Evolutionary conservation across 179 eudicot species (phyloP).

Genomic region (Silene vulgaris): DNA sequence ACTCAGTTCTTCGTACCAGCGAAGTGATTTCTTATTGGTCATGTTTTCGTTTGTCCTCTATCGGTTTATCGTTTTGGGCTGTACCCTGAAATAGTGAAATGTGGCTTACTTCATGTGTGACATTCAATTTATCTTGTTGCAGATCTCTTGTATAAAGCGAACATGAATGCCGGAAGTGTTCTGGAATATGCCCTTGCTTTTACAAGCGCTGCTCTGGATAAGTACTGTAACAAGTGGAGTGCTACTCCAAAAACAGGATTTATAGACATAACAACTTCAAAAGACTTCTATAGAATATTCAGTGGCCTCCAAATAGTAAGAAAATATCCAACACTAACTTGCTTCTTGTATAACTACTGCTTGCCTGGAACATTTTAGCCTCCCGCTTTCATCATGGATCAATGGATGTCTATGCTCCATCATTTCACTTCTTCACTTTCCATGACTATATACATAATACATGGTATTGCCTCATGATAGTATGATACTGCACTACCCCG

Average conservation of each 20-base stretch:
- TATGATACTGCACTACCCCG: not conserved
- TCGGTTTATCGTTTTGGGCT: not conserved
- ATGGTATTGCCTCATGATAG: not conserved
- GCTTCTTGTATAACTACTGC: not conserved
- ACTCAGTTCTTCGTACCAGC: not conserved
- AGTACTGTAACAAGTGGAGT: conserved; percentile 90
- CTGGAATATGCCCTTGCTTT: conserved; percentile 96
- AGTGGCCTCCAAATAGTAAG: conserved; percentile 99
- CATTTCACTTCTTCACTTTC: not conserved
- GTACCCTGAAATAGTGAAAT: not conserved
- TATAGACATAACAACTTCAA: conserved; percentile 93
- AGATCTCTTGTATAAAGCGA: conserved; percentile 90
- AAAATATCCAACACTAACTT: conserved; percentile 12
- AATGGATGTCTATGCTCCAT: conserved; percentile 1
- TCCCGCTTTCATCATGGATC: not conserved
- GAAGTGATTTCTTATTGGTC: not conserved
- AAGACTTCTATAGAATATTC: conserved; percentile 87
- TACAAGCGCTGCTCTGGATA: conserved; percentile 90
- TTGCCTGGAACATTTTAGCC: not conserved
- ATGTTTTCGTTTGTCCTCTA: not conserved
- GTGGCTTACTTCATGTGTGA: not conserved
- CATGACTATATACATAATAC: not conserved
- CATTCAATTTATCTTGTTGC: conserved; percentile 23
- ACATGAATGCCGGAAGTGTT: conserved; percentile 89
- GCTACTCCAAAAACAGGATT: conserved; percentile 91